Conservation (phyloP, 148 eudicot species). For the Dianthus caryophyllus region DNA sequence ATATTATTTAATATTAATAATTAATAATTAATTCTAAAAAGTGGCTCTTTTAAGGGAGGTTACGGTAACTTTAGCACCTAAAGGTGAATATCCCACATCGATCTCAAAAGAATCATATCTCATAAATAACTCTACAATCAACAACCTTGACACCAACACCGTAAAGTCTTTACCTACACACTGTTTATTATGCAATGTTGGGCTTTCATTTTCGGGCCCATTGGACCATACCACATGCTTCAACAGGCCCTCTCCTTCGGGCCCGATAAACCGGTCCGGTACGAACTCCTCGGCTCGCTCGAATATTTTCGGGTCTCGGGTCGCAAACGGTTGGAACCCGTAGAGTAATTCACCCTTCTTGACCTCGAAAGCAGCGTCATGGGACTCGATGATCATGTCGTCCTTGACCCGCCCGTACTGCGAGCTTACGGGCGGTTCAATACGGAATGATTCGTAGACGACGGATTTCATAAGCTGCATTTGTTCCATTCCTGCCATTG, state of each 20-base stretch:
- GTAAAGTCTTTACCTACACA: conserved; percentile 97
- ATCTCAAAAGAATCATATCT: conserved; percentile 81
- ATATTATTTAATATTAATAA: too few species aligned
- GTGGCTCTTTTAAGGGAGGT: conserved; percentile 71
- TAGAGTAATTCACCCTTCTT: conserved; percentile 75
- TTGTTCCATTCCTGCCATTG: conserved; percentile 65
- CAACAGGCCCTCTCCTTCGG: conserved; percentile 52
- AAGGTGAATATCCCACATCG: conserved; percentile 57
- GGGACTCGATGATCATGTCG: conserved; percentile 61
- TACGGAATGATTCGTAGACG: conserved; percentile 67
- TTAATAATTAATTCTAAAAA: conserved; percentile 23
- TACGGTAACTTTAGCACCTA: conserved; percentile 53
- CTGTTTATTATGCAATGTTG: conserved; percentile 64
- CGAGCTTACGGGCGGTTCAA: conserved; percentile 73
- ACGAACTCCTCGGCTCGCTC: conserved; percentile 75
- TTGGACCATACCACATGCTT: conserved; percentile 84
- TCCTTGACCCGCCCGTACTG: conserved; percentile 61
- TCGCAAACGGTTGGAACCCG: conserved; percentile 88
- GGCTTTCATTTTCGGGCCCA: conserved; percentile 62
- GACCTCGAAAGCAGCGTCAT: conserved; percentile 64
- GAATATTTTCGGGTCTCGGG: conserved; percentile 66
- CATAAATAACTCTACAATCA: conserved; percentile 63
- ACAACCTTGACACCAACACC: conserved; percentile 58
- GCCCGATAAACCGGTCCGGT: conserved; percentile 63
- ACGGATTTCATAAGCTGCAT: conserved; percentile 80